Conservation (phyloP, 2,329 filamentous ascomycete genomes). For the Fusarium chaquense region DNA sequence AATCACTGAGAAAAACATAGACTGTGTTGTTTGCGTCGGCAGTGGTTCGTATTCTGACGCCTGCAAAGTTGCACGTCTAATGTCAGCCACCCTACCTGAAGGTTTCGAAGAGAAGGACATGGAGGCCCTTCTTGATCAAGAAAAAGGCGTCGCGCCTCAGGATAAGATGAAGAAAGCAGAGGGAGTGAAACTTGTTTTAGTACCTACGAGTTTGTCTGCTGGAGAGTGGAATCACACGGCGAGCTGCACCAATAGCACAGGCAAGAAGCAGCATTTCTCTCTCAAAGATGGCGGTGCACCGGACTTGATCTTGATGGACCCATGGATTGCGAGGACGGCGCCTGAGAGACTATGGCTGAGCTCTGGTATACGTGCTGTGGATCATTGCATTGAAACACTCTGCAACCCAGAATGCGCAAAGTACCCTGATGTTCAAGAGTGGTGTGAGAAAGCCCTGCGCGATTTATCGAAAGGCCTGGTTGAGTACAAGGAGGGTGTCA, state of each 20-base stretch:
- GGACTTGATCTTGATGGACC: conserved; percentile 25
- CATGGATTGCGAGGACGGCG: conserved; percentile 14
- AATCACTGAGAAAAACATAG: background rate
- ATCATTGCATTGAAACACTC: conserved; percentile 15
- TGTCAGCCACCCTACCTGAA: background rate
- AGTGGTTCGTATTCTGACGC: conserved; percentile 27
- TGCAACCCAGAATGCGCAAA: conserved; percentile 19
- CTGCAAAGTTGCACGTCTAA: conserved; percentile 19
- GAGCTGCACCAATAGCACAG: conserved; percentile 17
- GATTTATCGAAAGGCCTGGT: conserved; percentile 1
- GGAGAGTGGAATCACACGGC: conserved; percentile 27
- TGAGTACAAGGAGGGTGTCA: conserved; percentile 18
- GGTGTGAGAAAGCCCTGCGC: conserved; percentile 13
- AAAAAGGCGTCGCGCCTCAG: conserved; percentile 5
- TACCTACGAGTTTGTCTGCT: conserved; percentile 15
- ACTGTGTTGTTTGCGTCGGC: conserved; percentile 5
- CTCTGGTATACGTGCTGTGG: conserved; percentile 21
- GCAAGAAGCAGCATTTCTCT: conserved; percentile 22
- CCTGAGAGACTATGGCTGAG: conserved; percentile 11
- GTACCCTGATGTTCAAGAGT: conserved; percentile 1
- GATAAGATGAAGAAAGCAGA: conserved; percentile 16
- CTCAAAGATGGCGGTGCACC: conserved; percentile 14
- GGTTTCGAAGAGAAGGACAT: conserved; percentile 13
- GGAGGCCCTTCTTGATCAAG: conserved; percentile 14
- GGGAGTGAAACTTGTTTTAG: conserved; percentile 3